Percentiles rank a stretch among this genome's conserved stretches.
Conservation (phyloP, 2,329 filamentous ascomycete genomes). For the Gaeumannomyces sp. region DNA sequence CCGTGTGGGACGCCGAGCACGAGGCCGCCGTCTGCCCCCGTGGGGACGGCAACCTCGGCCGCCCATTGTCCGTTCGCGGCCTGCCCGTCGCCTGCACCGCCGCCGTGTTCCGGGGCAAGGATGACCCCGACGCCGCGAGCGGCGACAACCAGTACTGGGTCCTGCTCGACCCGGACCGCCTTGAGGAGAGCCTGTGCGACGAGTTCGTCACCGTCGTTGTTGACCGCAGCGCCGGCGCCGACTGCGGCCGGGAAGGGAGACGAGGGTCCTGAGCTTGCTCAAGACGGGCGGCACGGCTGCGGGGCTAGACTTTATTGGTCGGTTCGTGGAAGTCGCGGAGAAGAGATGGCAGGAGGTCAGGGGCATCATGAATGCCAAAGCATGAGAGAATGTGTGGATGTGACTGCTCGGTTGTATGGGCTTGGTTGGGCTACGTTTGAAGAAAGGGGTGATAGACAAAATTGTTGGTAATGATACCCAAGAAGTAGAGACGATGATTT, state of each 20-base stretch:
- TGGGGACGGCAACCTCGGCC: slow-evolving; percentile 22
- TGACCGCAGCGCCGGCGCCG: slow-evolving; percentile 46
- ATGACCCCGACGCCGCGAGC: slow-evolving; percentile 17
- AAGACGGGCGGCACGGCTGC: slow-evolving; percentile 75
- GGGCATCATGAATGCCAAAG: slow-evolving; percentile 28
- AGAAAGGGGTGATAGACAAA: not conserved
- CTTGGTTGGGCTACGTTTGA: too few relatives aligned
- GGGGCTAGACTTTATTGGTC: slow-evolving; percentile 55
- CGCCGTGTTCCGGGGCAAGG: slow-evolving; percentile 61
- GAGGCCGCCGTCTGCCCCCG: slow-evolving; percentile 72
- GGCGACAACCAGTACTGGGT: slow-evolving; percentile 59
- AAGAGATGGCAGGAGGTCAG: slow-evolving; percentile 57
- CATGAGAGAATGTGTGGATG: not conserved
- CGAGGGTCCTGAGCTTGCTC: slow-evolving; percentile 64
- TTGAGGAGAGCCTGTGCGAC: slow-evolving; percentile 79
- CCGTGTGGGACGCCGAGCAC: slow-evolving; percentile 77
- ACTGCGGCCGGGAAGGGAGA: slow-evolving; percentile 23
- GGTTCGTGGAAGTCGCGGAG: slow-evolving; percentile 53
- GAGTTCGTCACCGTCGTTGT: slow-evolving; percentile 81
- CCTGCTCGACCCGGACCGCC: slow-evolving; percentile 78
- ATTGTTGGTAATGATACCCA: not conserved
- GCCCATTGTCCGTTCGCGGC: slow-evolving; percentile 52
- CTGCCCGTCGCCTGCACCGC: slow-evolving; percentile 74
- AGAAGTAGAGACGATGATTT: not conserved
- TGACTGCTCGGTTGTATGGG: not conserved